A percentile compares a stretch with the other conserved stretches of the same genome.
Conservation (phyloP, 768 basidiomycete genomes). For the Floccularia luteovirens region DNA sequence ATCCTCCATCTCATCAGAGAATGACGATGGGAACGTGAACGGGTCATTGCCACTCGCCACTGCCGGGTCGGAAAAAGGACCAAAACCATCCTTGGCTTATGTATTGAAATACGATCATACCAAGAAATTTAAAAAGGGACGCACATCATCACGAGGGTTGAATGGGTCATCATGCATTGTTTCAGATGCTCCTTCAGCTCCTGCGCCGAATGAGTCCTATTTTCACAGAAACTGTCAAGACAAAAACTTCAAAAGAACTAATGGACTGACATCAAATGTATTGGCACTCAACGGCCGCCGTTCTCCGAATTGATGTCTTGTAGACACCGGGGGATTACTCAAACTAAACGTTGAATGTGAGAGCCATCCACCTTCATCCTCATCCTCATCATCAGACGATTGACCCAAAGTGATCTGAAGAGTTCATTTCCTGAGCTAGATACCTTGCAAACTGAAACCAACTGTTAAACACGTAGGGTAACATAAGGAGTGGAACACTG, state of each 20-base stretch:
- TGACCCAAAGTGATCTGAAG: constrained; percentile 50
- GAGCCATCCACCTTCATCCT: constrained; percentile 77
- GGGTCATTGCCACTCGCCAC: constrained; percentile 39
- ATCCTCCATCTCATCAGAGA: constrained; percentile 59
- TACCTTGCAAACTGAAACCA: constrained; percentile 67
- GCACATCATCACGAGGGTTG: constrained; percentile 44
- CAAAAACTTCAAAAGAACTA: neutral
- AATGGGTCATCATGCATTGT: constrained; percentile 43
- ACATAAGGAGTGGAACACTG: constrained; percentile 11
- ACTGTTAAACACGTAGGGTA: constrained; percentile 3
- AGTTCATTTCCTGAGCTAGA: constrained; percentile 65
- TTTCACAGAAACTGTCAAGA: neutral
- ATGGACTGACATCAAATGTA: constrained; percentile 48
- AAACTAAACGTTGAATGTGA: constrained; percentile 69
- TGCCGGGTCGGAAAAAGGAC: constrained; percentile 70
- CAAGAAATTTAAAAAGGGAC: constrained; percentile 11
- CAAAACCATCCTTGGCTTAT: constrained; percentile 51
- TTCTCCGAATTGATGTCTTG: constrained; percentile 33
- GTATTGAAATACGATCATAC: neutral
- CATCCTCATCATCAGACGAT: constrained; percentile 60
- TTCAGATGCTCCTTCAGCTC: constrained; percentile 17
- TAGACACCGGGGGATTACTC: constrained; percentile 37
- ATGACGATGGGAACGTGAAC: constrained; percentile 51
- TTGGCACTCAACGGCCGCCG: constrained; percentile 33
- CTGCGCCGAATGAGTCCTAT: constrained; percentile 48